Evolutionary conservation across 2,329 filamentous ascomycete species (phyloP), one percentile per base, ranked within the genome.

Genomic region (Phialemoniopsis sp.): DNA sequence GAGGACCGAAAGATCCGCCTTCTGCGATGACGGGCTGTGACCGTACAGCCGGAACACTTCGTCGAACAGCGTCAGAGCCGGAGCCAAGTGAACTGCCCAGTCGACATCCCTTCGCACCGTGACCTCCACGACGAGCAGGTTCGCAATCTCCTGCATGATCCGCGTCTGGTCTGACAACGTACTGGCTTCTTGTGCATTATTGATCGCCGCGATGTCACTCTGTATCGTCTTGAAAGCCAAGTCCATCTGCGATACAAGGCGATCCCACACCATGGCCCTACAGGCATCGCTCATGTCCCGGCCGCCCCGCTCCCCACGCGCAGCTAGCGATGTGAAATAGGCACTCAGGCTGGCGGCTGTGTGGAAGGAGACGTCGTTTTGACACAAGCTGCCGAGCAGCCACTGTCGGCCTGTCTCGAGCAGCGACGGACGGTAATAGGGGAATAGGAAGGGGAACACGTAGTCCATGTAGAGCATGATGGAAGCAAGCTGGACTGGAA

Each of bases 381-480:
- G 70, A 39, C 74, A 66, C 9, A 82, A 62, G 32, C 78, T 60
- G 21, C 74, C 69, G 29, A 83, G 59, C 18, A 83, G 63, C 80
- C 79, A 84, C 17, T 73, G 70, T 35, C 74, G 69, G 13, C 78
- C 79, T 13, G 76, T 72, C 40, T 74, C 63, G 4, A 76, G 62
- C 6, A 79, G 52, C 3, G 66, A 63, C 1, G 80, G 79, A 3
- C 68, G 68, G 55, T 82, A 83, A 52, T 81, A 77, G 3, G 80
- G 80, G 50, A 78, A 82, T 1, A 82, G 58, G 46, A 80, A 76
- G 2, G 80, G 78, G 44, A 82, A 72, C 14, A 82, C 66, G 45
- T 77, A 72, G 53, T 84, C 79, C 34, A 82, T 63, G 51, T 81
- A 83, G 41, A 77, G 67, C 69, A 78, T 77, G 40, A 75, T 58